Base-by-base conservation (phyloP, 2,329 filamentous ascomycete species). In the Phyllosticta citriasiana region DNA sequence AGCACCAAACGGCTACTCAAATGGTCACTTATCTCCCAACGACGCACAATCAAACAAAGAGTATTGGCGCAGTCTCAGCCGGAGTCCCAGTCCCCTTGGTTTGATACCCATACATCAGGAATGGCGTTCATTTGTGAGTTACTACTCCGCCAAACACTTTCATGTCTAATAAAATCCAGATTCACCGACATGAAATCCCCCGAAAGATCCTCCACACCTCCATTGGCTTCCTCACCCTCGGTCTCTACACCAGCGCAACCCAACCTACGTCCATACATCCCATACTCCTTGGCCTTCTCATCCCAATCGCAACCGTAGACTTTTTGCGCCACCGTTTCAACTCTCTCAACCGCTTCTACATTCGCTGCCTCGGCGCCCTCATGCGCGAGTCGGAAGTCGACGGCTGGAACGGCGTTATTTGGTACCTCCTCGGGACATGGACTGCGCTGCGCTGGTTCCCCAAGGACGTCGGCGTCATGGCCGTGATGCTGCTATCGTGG, bases 381-480 rank as follows among this genome's bases (percentile, higher is more conserved):
- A 99, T 99, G 94, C 89, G 94, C 60, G 94, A 99, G 78, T 94
- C 88, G 65, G 94, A 99, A 76, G 96, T 93, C 67, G 82, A 87
- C 55, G 90, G 91, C 57, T 99, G 91, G 81, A 99, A 99, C 72
- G 94, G 94, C 58, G 93, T 97, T 67, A 95, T 99, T 66, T 97
- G 89, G 80, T 99, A 97, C 75, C 84, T 99, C 9, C 83, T 97
- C 7, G 94, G 94, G 61, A 87, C 91, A 27, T 97, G 91, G 85
- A 81, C 86, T 33, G 91, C 93, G 16, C 83, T 97, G 66, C 84
- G 84, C 66, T 91, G 90, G 73, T 91, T 95, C 73, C 91, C 92
- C 65, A 99, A 97, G 77, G 94, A 99, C 69, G 83, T 99, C 25
- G 91, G 88, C 7, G 88, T 96, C 56, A 88, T 97, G 79, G 87